Percentiles rank a stretch among this genome's conserved stretches.
phyloP scores from a whole-genome alignment of 2,329 filamentous ascomycete species.

The Monilinia fructigena region DNA sequence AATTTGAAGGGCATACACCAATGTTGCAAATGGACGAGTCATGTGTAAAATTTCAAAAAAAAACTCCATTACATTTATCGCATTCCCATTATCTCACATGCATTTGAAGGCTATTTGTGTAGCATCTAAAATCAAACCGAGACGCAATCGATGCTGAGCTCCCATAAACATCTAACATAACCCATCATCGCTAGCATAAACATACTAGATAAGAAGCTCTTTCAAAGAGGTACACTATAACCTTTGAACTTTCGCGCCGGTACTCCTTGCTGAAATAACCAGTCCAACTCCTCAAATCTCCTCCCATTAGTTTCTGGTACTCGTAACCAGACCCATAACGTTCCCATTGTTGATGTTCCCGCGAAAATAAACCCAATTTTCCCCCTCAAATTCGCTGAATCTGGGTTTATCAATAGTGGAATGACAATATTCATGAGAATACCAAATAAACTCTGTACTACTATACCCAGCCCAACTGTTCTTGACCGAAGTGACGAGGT shows the following conservation, averaged over 20 bases:
- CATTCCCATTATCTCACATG: background rate
- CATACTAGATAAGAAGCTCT: too few species aligned
- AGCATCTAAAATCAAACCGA: background rate
- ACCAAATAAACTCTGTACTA: slow-evolving; percentile 21
- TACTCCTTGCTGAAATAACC: slow-evolving; percentile 16
- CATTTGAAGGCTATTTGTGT: background rate
- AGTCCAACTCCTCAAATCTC: slow-evolving; percentile 21
- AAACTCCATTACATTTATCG: background rate
- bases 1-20: background rate
- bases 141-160: too few species aligned
- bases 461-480: slow-evolving; percentile 19
- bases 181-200: background rate
- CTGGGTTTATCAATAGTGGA: slow-evolving; percentile 21
- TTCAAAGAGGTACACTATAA: slow-evolving; percentile 14
- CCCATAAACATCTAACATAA: slow-evolving; percentile 13
- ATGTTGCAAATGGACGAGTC: background rate
- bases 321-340: slow-evolving; percentile 18
- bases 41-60: background rate
- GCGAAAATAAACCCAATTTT: slow-evolving; percentile 23
- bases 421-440: slow-evolving; percentile 22
- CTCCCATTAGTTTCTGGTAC: slow-evolving; percentile 19
- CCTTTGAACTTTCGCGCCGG: slow-evolving; percentile 20
- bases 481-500: slow-evolving; percentile 13
- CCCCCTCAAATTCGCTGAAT: slow-evolving; percentile 18
- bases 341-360: background rate